These are phyloP conservation scores for Elsinoe australis DNA, from an alignment of 2,329 filamentous ascomycete species.

Conservation along the genomic window DNA sequence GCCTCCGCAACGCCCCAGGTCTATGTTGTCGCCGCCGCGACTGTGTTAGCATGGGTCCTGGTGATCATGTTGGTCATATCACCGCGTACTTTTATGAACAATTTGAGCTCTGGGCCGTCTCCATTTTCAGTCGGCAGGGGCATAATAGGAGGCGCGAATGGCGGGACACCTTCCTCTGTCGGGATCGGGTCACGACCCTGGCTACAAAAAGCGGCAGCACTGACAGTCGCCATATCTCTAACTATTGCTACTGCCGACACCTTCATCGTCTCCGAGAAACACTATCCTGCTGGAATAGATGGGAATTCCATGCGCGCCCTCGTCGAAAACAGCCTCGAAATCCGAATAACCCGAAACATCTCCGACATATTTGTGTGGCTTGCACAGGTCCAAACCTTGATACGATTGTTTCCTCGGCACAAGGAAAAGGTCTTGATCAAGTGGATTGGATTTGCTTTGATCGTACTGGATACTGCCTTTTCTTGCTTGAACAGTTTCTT, in stretches of 20 bases:
- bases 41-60: conserved; percentile 82
- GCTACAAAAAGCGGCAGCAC: conserved; percentile 66
- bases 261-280: conserved; percentile 71
- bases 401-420: conserved; percentile 89
- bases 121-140: conserved; percentile 58
- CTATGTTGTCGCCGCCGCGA: conserved; percentile 86
- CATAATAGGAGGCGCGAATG: conserved; percentile 73
- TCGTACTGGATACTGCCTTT: conserved; percentile 83
- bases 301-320: conserved; percentile 64
- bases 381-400: conserved; percentile 92
- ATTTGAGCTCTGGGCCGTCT: conserved; percentile 52
- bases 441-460: conserved; percentile 93
- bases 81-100: conserved; percentile 85
- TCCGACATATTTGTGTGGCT: conserved; percentile 97
- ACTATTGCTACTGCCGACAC: conserved; percentile 92
- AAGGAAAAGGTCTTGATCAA: conserved; percentile 98
- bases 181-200: conserved; percentile 87
- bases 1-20: conserved; percentile 86
- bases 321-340: conserved; percentile 75
- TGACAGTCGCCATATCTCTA: conserved; percentile 67
- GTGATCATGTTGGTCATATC: conserved; percentile 92
- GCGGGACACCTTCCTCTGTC: conserved; percentile 55
- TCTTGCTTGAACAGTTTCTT: conserved; percentile 84
- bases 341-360: conserved; percentile 84
- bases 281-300: conserved; percentile 77